Evolutionary conservation across 2,329 filamentous ascomycete genomes (phyloP).

Genomic region (Claviceps citrina): DNA sequence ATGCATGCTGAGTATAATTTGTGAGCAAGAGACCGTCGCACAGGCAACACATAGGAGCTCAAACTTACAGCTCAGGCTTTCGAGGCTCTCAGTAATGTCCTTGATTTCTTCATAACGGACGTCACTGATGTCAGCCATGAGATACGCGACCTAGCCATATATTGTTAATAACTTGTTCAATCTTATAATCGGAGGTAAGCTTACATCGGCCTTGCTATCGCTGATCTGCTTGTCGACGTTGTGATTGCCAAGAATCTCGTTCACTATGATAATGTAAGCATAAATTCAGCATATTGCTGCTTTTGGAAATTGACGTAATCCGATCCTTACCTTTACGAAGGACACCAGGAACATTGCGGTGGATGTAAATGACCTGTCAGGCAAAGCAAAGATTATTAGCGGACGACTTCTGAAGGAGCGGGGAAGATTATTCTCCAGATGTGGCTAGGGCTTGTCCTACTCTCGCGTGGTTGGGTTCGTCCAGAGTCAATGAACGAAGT

Average conservation of each 20-base stretch:
- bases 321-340: slow-evolving; percentile 52
- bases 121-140: slow-evolving; percentile 94
- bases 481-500: slow-evolving; percentile 74
- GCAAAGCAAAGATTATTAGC: slow-evolving; percentile 6
- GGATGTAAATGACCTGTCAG: slow-evolving; percentile 71
- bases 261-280: slow-evolving; percentile 41
- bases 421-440: neutral
- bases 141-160: slow-evolving; percentile 54
- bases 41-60: neutral
- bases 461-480: slow-evolving; percentile 78
- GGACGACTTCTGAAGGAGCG: neutral
- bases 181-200: slow-evolving; percentile 10
- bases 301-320: neutral
- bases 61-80: slow-evolving; percentile 60
- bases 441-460: slow-evolving; percentile 24
- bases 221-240: slow-evolving; percentile 99
- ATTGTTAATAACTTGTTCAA: neutral
- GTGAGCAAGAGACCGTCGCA: neutral
- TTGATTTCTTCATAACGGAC: slow-evolving; percentile 71
- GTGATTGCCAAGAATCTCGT: slow-evolving; percentile 84
- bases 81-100: slow-evolving; percentile 68
- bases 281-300: neutral
- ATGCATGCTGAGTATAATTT: slow-evolving; percentile 20
- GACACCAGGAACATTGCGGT: slow-evolving; percentile 92
- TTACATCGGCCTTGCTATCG: slow-evolving; percentile 77